These are phyloP conservation scores for Colletotrichum acutatum DNA, from an alignment of 2,329 filamentous ascomycete species.

Conservation along the genomic window DNA sequence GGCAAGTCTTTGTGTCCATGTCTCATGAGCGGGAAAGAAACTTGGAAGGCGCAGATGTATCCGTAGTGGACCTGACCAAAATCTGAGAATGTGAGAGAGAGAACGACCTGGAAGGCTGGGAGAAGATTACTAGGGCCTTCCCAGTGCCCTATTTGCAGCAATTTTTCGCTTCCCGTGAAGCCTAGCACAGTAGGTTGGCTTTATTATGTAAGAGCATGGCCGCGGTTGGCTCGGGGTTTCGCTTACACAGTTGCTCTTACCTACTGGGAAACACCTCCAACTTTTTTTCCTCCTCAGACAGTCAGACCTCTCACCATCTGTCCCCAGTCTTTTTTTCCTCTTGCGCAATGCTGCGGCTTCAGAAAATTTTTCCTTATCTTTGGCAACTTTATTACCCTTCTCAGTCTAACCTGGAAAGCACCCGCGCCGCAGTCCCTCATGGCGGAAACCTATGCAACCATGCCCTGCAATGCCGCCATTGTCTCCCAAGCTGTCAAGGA, in stretches of 20 bases:
- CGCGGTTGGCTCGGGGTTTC: constrained; percentile 30
- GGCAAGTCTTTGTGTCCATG: neutral
- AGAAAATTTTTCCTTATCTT: constrained; percentile 38
- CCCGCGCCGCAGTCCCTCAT: neutral
- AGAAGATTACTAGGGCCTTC: constrained; percentile 5
- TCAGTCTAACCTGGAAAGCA: neutral
- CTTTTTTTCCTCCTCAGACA: neutral
- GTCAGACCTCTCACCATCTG: constrained; percentile 21
- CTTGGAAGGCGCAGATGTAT: neutral
- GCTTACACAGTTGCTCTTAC: constrained; percentile 31
- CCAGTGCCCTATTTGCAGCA: constrained; percentile 3
- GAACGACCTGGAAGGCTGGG: no score
- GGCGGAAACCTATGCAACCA: neutral
- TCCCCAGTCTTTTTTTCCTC: constrained; percentile 18
- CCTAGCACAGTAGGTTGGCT: constrained; percentile 20
- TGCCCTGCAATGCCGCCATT: neutral
- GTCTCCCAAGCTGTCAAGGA: neutral
- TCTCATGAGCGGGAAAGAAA: neutral
- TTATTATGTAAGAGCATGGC: constrained; percentile 36
- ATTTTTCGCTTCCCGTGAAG: neutral
- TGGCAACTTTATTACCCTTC: constrained; percentile 11
- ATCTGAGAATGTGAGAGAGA: no score
- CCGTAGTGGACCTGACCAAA: neutral
- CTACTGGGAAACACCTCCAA: constrained; percentile 18
- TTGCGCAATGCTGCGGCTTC: constrained; percentile 21